Evolutionary conservation across 176 grass and related monocot genomes (phyloP), one percentile per base, ranked within the genome.

Genomic region (Carex kokanica): DNA sequence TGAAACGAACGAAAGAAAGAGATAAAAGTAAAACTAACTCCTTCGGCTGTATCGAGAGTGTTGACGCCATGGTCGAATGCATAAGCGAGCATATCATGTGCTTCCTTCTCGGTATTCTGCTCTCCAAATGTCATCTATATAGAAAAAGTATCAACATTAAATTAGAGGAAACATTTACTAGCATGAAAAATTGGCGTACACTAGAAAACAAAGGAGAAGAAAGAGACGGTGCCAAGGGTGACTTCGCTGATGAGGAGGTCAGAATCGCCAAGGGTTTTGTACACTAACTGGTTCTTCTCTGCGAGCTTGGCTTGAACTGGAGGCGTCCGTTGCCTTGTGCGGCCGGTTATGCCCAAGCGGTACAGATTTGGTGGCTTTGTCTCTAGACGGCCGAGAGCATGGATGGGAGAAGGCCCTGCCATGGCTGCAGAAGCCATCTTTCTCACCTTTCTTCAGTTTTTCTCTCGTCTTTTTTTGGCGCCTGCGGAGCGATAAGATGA

Each of bases 81-180:
- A 70, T 82, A 89, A 32, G 56, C 64, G 12, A 89, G 83, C 31
- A 83, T 78, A 20, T 89, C 84, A 68, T 89, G 88, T 54, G 88
- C 78, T 86, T 89, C 88, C 83, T 86, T 83, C 84, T 89, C 88
- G 2, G 88, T 89, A 31, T 89, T 89, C 83, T 89, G 88, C 71
- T 89, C 47, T 43, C 88, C 88, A 79, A 89, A 89, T 45, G 88
- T 89, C 88, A 86, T 86, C 88, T 89, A 68, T 11, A 38, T 38
- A 38, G 18, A 65, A 21, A 3, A 53, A 86, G 69, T 12, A 67
- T 17, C 32, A 4, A 31, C 29, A 66, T 61, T 14, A 58, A 55
- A 4, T 62, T 34, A 81, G 11, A 69, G 18, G 0, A 74, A 61
- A 38, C 9, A 74, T 21, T 53, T 25, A 15, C 5, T 53, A 53